Evolutionary conservation across 2,329 filamentous ascomycete genomes (phyloP).

Genomic region (Apiospora aurea): DNA sequence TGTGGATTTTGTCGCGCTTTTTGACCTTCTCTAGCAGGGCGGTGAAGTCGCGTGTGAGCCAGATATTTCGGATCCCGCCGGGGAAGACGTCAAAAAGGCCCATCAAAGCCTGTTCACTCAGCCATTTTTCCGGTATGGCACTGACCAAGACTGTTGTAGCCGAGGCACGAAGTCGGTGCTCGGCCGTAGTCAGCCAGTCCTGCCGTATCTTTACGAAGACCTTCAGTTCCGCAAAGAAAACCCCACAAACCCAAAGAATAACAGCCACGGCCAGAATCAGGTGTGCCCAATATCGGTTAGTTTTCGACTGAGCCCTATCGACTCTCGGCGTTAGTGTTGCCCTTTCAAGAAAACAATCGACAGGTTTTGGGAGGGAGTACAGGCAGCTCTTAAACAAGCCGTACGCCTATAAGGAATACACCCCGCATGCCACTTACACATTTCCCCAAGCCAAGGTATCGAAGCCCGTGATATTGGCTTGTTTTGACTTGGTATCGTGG

Average conservation of each 20-base stretch:
- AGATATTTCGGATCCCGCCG: constrained; percentile 92
- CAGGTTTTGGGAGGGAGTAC: background rate
- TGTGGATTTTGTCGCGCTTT: constrained; percentile 73
- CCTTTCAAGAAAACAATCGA: background rate
- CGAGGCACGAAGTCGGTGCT: constrained; percentile 91
- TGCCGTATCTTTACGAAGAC: constrained; percentile 94
- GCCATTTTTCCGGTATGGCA: constrained; percentile 90
- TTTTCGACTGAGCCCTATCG: constrained; percentile 55
- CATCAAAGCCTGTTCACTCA: constrained; percentile 79
- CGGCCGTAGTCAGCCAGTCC: constrained; percentile 91
- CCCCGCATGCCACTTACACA: constrained; percentile 51
- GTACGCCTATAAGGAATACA: too few relatives aligned
- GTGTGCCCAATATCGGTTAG: constrained; percentile 82
- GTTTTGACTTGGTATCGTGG: constrained; percentile 34
- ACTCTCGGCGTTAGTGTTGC: background rate
- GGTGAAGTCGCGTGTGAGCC: constrained; percentile 92
- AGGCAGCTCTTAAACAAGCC: background rate
- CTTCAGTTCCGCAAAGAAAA: constrained; percentile 85
- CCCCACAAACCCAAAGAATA: constrained; percentile 83
- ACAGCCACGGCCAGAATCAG: constrained; percentile 79
- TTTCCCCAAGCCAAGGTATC: constrained; percentile 91
- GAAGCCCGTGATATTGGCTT: constrained; percentile 63
- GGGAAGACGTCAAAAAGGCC: constrained; percentile 95
- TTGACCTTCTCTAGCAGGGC: constrained; percentile 85
- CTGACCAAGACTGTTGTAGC: constrained; percentile 95